Evolutionary conservation across 495 filamentous ascomycete genomes (phyloP), one percentile per base, ranked within the genome.

Genomic region (Bacidia gigantensis): DNA sequence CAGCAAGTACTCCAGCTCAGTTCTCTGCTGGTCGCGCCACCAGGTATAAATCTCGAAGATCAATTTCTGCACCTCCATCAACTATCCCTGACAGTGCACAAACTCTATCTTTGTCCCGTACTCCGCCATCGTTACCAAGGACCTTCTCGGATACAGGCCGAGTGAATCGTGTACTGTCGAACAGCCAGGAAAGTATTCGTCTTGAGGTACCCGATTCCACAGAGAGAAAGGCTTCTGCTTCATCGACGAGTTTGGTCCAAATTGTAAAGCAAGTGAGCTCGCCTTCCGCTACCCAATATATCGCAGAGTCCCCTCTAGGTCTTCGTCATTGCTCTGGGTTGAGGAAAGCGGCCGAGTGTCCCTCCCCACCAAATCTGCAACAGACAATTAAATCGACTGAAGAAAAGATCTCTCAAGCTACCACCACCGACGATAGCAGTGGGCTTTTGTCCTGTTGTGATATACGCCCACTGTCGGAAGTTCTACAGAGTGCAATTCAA

Each of bases 401-500:
- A 14, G 14, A 35, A 14, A 35, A 14, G 5, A 5, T 38, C 1
- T 58, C 49, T 39, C 56, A 52, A 52, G 44, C 49, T 5, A 58
- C 52, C 41, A 55, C 56, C 11, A 46, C 56, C 23, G 56, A 56
- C 49, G 53, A 58, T 14, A 51, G 42, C 7, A 38, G 47, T 14
- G 20, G n/a, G n/a, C n/a, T n/a, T n/a, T n/a, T n/a, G n/a, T n/a
- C n/a, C n/a, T n/a, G n/a, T n/a, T n/a, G n/a, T n/a, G n/a, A n/a
- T n/a, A n/a, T n/a, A n/a, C n/a, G n/a, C n/a, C n/a, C n/a, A n/a
- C n/a, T n/a, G n/a, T n/a, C n/a, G n/a, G n/a, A n/a, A n/a, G n/a
- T n/a, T n/a, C n/a, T n/a, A n/a, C n/a, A n/a, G n/a, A n/a, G n/a
- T n/a, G n/a, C n/a, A n/a, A n/a, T n/a, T n/a, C n/a, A n/a, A n/a